Evolutionary conservation across 805 yeast genomes (phyloP), one percentile per base, ranked within the genome.

Genomic region (Wickerhamomyces xylosicus): DNA sequence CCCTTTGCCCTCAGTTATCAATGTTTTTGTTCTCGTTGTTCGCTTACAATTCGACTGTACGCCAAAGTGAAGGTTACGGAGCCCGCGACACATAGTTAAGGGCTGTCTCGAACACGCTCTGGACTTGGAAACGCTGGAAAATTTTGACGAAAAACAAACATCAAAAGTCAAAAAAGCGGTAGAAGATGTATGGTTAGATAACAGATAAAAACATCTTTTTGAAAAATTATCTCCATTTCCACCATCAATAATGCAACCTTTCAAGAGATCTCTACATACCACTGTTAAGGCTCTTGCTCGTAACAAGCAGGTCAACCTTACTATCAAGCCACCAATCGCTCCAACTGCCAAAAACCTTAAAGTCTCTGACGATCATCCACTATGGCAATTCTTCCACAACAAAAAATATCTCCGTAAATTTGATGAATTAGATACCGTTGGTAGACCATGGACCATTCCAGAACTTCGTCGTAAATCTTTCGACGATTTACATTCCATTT

Each of bases 391-490:
- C 58, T 92, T 90, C 64, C 57, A 65, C 36, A 71, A 83, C 31
- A 68, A 77, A 41, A 67, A 71, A 50, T 75, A 78, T 43, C 62
- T 83, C 43, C 72, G 97, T 49, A 56, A 66, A 2, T 60, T 71
- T 3, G 73, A 67, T 2, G 84, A 79, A 18, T 52, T 77, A 21
- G 65, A 72, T 37, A 55, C 59, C 21, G 62, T 66, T 9, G 79
- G 92, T 14, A 71, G 95, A 50, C 65, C 92, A 4, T 92, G 98
- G 98, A 63, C 81, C 5, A 69, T 87, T 39, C 81, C 86, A 4
- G 97, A 90, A 57, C 72, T 92, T 50, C 77, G 98, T 58, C 72
- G 94, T 45, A 92, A 92, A 60, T 76, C 85, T 15, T 92, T 87
- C 54, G 92, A 87, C 32, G 98, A 92, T 56, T 66, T 92, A 50